Evolutionary conservation across 345 rosid genomes (phyloP).

Genomic region (Arabis alpina): DNA sequence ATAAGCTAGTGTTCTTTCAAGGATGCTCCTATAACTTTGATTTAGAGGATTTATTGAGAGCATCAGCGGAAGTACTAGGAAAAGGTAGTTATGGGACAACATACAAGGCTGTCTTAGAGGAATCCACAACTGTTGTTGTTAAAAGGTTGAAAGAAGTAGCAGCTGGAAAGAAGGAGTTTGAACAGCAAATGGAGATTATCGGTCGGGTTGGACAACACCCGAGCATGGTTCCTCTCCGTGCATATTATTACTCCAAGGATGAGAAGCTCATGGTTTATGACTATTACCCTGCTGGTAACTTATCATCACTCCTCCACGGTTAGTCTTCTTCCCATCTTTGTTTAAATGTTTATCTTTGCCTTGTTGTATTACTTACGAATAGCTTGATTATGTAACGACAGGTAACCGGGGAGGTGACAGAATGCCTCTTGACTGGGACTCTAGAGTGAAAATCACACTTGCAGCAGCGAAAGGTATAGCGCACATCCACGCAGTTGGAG

Average conservation of each 20-base stretch:
- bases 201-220: slow-evolving; percentile 71
- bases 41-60: slow-evolving; percentile 84
- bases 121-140: slow-evolving; percentile 77
- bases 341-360: background rate
- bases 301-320: slow-evolving; percentile 81
- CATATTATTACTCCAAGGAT: slow-evolving; percentile 89
- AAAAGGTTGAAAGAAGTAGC: slow-evolving; percentile 84
- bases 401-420: slow-evolving; percentile 63
- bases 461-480: slow-evolving; percentile 76
- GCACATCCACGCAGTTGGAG: slow-evolving; percentile 70
- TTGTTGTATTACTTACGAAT: slow-evolving; percentile 3
- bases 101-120: slow-evolving; percentile 88
- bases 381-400: slow-evolving; percentile 41
- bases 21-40: slow-evolving; percentile 79
- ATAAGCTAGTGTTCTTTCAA: slow-evolving; percentile 84
- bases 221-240: slow-evolving; percentile 72
- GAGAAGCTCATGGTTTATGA: slow-evolving; percentile 88
- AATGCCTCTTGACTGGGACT: slow-evolving; percentile 70
- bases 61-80: slow-evolving; percentile 92
- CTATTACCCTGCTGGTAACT: slow-evolving; percentile 60
- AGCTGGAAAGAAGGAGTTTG: slow-evolving; percentile 81
- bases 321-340: slow-evolving; percentile 33
- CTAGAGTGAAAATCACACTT: slow-evolving; percentile 68
- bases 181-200: slow-evolving; percentile 89
- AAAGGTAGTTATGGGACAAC: slow-evolving; percentile 88